Evolutionary conservation across 2,329 filamentous ascomycete species (phyloP).

Genomic region (Exophiala phaeomuriformis): DNA sequence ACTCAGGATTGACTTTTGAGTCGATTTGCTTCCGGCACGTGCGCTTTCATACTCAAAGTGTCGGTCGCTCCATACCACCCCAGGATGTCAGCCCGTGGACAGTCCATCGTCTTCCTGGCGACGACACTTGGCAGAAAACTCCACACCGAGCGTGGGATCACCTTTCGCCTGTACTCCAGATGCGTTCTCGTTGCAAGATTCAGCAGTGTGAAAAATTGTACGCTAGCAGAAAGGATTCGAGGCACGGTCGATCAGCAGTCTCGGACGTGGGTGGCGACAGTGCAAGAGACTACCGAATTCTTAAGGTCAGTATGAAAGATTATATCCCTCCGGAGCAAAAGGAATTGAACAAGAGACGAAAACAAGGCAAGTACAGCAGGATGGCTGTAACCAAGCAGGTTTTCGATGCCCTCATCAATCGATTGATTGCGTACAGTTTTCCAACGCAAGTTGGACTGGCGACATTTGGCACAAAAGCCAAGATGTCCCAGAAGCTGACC

Average conservation of each 20-base stretch:
- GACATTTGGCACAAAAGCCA: constrained; percentile 29
- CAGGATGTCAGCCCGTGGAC: background rate
- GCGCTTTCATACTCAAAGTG: constrained; percentile 12
- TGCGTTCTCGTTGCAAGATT: too few species aligned
- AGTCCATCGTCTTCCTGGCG: too few species aligned
- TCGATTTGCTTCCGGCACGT: constrained; percentile 28
- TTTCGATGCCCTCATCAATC: constrained; percentile 35
- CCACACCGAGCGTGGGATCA: too few species aligned
- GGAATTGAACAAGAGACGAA: background rate
- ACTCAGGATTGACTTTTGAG: constrained; percentile 18
- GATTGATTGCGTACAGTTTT: constrained; percentile 34
- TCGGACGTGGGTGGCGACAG: too few species aligned
- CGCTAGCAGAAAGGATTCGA: too few species aligned
- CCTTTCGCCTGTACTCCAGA: too few species aligned
- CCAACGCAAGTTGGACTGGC: constrained; percentile 34
- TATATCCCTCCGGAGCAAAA: background rate
- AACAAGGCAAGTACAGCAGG: constrained; percentile 14
- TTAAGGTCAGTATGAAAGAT: constrained; percentile 26
- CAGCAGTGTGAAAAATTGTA: too few species aligned
- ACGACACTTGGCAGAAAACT: too few species aligned
- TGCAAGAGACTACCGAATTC: background rate
- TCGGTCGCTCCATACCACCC: background rate
- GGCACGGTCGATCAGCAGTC: too few species aligned
- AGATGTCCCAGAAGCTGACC: constrained; percentile 29
- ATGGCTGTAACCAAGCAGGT: constrained; percentile 35